phyloP scores from a whole-genome alignment of 495 filamentous ascomycete genomes.

The Hyphodiscus hymeniophilus region DNA sequence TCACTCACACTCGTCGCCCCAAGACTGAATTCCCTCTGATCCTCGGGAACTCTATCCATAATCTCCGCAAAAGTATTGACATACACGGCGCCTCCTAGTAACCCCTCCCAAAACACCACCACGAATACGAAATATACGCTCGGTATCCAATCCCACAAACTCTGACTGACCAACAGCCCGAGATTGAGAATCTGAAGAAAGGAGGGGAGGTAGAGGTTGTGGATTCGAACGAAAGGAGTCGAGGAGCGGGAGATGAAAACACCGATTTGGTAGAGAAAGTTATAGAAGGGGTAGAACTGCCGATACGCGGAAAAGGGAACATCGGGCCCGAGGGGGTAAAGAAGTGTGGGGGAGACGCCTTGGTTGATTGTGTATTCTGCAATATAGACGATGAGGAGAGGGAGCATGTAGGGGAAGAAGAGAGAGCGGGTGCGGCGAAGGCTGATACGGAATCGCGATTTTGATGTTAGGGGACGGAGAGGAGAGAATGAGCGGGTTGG shows the following conservation, averaged over 20 bases:
- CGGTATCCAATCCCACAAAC: conserved; percentile 53
- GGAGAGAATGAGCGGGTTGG: conserved; percentile 20
- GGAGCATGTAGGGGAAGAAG: conserved; percentile 66
- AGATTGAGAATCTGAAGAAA: conserved; percentile 81
- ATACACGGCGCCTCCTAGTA: conserved; percentile 86
- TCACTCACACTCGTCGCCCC: conserved; percentile 89
- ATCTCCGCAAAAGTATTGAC: conserved; percentile 95
- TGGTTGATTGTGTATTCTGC: conserved; percentile 97
- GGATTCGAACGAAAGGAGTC: conserved; percentile 75
- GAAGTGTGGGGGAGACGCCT: conserved; percentile 78
- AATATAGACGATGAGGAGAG: conserved; percentile 83
- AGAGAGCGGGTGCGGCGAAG: conserved; percentile 34
- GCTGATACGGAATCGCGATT: conserved; percentile 17
- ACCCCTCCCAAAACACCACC: conserved; percentile 90
- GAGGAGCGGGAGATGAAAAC: conserved; percentile 93
- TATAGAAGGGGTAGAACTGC: conserved; percentile 85
- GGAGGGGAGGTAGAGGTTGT: conserved; percentile 71
- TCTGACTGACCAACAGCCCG: conserved; percentile 61
- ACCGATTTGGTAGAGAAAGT: conserved; percentile 85
- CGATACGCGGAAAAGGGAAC: conserved; percentile 76
- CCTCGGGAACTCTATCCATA: conserved; percentile 61
- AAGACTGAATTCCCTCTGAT: conserved; percentile 84
- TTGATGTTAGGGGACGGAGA: neutral
- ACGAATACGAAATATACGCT: conserved; percentile 74
- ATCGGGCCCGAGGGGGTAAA: conserved; percentile 64